Evolutionary conservation across 148 eudicot genomes (phyloP).

Genomic region (Cornus suecica): DNA sequence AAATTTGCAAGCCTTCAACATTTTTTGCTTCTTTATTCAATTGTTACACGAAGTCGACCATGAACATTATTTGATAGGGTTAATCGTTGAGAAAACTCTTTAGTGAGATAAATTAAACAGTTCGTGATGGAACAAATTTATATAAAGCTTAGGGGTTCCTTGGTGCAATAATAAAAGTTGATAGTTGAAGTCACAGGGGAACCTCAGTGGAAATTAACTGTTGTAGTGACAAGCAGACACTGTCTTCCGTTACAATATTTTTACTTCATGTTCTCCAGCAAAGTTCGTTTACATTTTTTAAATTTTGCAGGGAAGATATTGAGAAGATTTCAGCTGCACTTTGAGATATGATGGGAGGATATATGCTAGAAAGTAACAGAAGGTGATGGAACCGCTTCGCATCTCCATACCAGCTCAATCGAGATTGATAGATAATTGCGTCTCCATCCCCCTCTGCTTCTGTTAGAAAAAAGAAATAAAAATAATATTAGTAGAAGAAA

Average conservation of each 20-base stretch:
- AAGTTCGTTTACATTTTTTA: neutral
- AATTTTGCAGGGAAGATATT: neutral
- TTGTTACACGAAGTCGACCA: neutral
- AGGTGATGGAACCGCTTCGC: neutral
- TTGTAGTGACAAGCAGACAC: no score
- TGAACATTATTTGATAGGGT: neutral
- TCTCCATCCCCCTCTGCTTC: neutral
- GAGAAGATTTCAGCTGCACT: neutral
- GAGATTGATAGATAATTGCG: no score
- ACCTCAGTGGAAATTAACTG: no score
- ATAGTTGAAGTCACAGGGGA: neutral
- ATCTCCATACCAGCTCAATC: neutral
- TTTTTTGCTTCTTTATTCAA: neutral
- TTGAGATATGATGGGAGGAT: neutral
- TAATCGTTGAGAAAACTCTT: neutral
- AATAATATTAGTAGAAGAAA: no score
- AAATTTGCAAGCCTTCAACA: neutral
- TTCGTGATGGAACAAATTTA: neutral
- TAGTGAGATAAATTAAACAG: neutral
- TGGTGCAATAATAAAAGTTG: neutral
- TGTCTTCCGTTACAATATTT: neutral
- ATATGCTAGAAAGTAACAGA: neutral
- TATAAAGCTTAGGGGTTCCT: neutral
- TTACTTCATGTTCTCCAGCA: neutral
- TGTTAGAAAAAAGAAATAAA: neutral